A percentile compares a stretch with the other conserved stretches of the same genome.
Evolutionary conservation across 768 basidiomycete species (phyloP).

Genomic region (Agrocybe chaxingu): DNA sequence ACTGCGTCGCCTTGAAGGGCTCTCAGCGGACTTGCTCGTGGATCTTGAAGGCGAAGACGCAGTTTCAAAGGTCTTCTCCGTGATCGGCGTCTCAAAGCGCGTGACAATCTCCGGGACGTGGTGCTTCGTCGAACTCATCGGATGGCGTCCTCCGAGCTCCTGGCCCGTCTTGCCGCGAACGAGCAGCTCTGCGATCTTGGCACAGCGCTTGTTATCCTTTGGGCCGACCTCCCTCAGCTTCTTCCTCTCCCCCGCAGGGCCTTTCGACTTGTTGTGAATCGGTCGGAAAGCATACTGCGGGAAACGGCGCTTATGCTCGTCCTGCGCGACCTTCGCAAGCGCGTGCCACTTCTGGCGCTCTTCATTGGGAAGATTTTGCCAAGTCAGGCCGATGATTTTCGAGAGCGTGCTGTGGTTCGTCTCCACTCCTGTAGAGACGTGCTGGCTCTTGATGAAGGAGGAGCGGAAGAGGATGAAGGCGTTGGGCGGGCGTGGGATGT

Average conservation of each 20-base stretch:
- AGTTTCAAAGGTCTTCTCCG: conserved; percentile 41
- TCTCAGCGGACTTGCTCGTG: conserved; percentile 14
- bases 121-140: conserved; percentile 52
- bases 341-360: conserved; percentile 74
- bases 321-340: conserved; percentile 66
- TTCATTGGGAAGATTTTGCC: conserved; percentile 70
- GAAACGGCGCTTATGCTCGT: conserved; percentile 72
- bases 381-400: conserved; percentile 80
- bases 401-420: conserved; percentile 80
- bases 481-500: conserved; percentile 80
- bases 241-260: conserved; percentile 39
- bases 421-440: conserved; percentile 72
- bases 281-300: conserved; percentile 77
- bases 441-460: conserved; percentile 72
- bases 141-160: conserved; percentile 52
- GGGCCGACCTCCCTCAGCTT: conserved; percentile 61
- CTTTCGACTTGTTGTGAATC: conserved; percentile 43
- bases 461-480: conserved; percentile 85
- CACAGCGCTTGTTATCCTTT: conserved; percentile 61
- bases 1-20: not conserved
- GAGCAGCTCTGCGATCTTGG: conserved; percentile 64
- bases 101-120: conserved; percentile 62
- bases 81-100: conserved; percentile 71
- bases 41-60: conserved; percentile 9
- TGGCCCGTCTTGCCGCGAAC: conserved; percentile 53